phyloP scores from a whole-genome alignment of 768 basidiomycete species.

The Lyophyllum shimeji region DNA sequence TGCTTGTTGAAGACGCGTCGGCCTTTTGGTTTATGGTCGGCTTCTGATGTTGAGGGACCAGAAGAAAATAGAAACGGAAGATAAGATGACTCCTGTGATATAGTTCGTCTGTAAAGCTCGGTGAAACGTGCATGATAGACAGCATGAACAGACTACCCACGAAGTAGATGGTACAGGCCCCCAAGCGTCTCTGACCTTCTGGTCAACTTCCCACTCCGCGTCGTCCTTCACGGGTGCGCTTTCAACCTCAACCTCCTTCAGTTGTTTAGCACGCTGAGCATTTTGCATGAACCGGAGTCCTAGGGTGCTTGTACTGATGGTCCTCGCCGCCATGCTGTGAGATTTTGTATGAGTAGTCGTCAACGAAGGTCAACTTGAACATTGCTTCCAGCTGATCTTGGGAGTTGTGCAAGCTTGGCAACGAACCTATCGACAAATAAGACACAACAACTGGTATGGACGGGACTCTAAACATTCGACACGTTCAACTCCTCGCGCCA shows the following conservation, averaged over 20 bases:
- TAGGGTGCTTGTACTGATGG: constrained; percentile 62
- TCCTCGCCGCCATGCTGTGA: constrained; percentile 40
- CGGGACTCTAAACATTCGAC: too few species aligned
- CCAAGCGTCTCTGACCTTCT: constrained; percentile 57
- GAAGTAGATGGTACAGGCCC: constrained; percentile 21
- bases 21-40: constrained; percentile 37
- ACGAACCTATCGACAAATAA: constrained; percentile 1
- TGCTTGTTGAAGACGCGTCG: constrained; percentile 54
- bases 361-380: too few species aligned
- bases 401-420: background rate
- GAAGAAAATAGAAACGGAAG: constrained; percentile 62
- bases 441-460: constrained; percentile 13
- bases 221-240: constrained; percentile 60
- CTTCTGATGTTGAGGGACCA: constrained; percentile 22
- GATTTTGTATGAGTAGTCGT: too few species aligned
- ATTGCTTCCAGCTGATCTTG: too few species aligned
- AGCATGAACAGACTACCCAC: constrained; percentile 15
- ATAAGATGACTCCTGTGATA: constrained; percentile 62
- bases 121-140: background rate
- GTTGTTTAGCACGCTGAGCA: constrained; percentile 54
- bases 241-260: constrained; percentile 48
- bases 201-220: constrained; percentile 61
- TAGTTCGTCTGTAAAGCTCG: constrained; percentile 20
- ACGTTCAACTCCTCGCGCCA: background rate
- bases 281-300: constrained; percentile 76